Conservation (phyloP, 306 rosid genomes). For the Leucaena leucocephala region DNA sequence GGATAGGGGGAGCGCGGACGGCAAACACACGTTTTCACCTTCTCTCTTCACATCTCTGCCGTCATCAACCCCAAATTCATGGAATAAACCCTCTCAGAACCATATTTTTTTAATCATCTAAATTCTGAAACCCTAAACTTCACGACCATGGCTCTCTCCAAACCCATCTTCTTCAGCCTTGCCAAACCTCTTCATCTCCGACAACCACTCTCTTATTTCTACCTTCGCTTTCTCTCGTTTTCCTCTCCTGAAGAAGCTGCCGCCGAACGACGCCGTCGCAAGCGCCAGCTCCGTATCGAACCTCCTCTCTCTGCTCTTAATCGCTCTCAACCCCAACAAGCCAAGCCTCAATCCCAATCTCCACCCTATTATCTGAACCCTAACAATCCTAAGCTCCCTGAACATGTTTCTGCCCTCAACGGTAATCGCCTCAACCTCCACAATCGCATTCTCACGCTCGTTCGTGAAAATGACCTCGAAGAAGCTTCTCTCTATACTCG, state of each 20-base stretch:
- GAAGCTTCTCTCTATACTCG: slow-evolving; percentile 93
- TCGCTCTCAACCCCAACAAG: slow-evolving; percentile 52
- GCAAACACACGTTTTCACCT: background rate
- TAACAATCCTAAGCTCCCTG: slow-evolving; percentile 81
- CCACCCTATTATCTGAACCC: slow-evolving; percentile 71
- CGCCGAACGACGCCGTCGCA: slow-evolving; percentile 95
- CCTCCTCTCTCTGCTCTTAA: slow-evolving; percentile 89
- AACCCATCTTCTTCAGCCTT: slow-evolving; percentile 9
- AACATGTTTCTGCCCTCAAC: slow-evolving; percentile 69
- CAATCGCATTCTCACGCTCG: slow-evolving; percentile 67
- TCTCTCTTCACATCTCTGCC: background rate
- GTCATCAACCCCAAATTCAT: too few species aligned
- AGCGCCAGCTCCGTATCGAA: slow-evolving; percentile 95
- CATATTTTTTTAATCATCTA: background rate
- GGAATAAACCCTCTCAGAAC: slow-evolving; percentile 16
- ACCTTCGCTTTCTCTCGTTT: slow-evolving; percentile 62
- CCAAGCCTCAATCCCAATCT: slow-evolving; percentile 46
- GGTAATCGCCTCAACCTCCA: slow-evolving; percentile 89
- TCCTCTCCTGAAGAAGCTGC: slow-evolving; percentile 89
- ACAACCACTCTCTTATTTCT: slow-evolving; percentile 36
- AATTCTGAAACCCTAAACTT: background rate
- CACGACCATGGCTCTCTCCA: background rate
- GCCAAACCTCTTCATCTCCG: slow-evolving; percentile 34
- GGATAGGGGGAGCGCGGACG: background rate
- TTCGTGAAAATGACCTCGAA: slow-evolving; percentile 87